Evolutionary conservation across 2,329 filamentous ascomycete genomes (phyloP).

Genomic region (Ploettnerulaceae sp.): DNA sequence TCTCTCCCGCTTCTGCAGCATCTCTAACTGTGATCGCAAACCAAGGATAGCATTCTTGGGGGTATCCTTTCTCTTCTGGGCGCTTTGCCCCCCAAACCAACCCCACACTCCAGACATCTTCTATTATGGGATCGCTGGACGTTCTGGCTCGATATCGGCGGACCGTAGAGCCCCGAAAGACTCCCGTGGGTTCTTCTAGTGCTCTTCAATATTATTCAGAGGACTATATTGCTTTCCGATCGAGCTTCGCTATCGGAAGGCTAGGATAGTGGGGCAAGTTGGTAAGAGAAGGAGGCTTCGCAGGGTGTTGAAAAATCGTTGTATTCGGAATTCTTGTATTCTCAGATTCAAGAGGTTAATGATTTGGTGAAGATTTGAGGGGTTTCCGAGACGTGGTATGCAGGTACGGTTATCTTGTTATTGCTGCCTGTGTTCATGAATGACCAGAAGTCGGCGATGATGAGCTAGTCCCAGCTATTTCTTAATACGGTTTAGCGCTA

Average conservation of each 20-base stretch:
- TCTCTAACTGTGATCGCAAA: conserved; percentile 84
- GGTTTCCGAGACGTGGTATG: conserved; percentile 13
- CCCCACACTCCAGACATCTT: conserved; percentile 68
- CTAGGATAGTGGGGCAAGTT: conserved; percentile 27
- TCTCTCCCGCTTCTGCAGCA: conserved; percentile 94
- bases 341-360: neutral
- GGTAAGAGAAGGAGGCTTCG: conserved; percentile 15
- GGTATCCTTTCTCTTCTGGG: conserved; percentile 84
- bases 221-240: neutral
- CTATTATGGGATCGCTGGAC: conserved; percentile 18
- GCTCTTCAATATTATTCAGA: neutral
- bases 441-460: conserved; percentile 24
- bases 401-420: conserved; percentile 9
- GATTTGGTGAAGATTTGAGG: neutral
- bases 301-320: conserved; percentile 1
- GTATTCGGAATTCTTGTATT: neutral
- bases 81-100: conserved; percentile 84
- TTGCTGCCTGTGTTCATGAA: conserved; percentile 22
- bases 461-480: conserved; percentile 15
- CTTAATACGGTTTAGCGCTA: conserved; percentile 14
- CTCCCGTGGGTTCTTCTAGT: neutral
- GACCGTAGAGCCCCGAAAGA: conserved; percentile 12
- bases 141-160: conserved; percentile 11
- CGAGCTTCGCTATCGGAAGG: conserved; percentile 21
- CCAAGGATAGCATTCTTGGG: conserved; percentile 95